Evolutionary conservation across 2,329 filamentous ascomycete genomes (phyloP).

Genomic region (Metarhizium guizhouense): DNA sequence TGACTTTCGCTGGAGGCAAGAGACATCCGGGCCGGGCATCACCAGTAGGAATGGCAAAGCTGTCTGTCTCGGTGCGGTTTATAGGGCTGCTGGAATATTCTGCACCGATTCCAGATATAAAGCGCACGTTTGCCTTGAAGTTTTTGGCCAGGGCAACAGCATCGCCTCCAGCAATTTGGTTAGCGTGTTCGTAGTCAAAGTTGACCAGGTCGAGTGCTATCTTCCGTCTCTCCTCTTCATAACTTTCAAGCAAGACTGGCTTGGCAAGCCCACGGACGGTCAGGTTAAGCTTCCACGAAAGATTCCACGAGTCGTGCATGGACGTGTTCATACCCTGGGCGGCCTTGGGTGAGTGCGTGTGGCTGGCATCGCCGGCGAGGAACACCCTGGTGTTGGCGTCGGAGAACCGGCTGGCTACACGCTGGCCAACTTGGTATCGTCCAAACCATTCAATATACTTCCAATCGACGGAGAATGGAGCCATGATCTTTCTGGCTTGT

Average conservation of each 20-base stretch:
- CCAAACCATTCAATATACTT: slow-evolving; percentile 61
- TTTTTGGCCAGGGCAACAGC: slow-evolving; percentile 55
- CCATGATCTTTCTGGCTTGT: slow-evolving; percentile 52
- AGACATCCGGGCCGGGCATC: slow-evolving; percentile 45
- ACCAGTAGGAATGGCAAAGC: slow-evolving; percentile 33
- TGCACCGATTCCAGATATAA: slow-evolving; percentile 64
- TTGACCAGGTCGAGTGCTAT: slow-evolving; percentile 50
- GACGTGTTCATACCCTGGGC: slow-evolving; percentile 60
- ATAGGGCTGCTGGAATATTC: slow-evolving; percentile 45
- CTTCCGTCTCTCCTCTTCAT: slow-evolving; percentile 54
- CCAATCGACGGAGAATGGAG: slow-evolving; percentile 49
- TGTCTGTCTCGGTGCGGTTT: slow-evolving; percentile 30
- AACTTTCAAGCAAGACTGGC: slow-evolving; percentile 46
- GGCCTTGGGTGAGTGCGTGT: slow-evolving; percentile 65
- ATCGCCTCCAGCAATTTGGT: slow-evolving; percentile 52
- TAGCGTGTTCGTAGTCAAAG: slow-evolving; percentile 50
- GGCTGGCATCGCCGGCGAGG: slow-evolving; percentile 60
- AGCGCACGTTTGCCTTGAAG: slow-evolving; percentile 61
- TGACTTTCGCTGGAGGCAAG: slow-evolving; percentile 60
- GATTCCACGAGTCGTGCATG: slow-evolving; percentile 54
- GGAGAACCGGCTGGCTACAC: slow-evolving; percentile 61
- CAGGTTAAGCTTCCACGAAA: slow-evolving; percentile 43
- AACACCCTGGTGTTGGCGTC: slow-evolving; percentile 55
- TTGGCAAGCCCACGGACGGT: slow-evolving; percentile 47
- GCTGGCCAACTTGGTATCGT: slow-evolving; percentile 61